Conservation (phyloP, 2,329 filamentous ascomycete genomes). For the Penicillium sclerotigenum region DNA sequence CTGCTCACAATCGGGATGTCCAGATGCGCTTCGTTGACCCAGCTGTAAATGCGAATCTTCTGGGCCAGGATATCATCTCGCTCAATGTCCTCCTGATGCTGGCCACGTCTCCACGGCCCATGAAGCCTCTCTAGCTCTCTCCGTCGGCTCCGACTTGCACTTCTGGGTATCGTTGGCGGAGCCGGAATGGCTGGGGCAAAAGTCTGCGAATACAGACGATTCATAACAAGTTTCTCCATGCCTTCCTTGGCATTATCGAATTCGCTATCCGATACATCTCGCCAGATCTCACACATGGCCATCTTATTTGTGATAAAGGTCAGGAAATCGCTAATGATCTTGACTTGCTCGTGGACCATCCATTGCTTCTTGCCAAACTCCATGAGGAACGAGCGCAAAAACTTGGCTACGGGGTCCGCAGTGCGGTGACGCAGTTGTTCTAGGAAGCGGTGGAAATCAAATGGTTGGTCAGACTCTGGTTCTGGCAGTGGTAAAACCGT, state of each 20-base stretch:
- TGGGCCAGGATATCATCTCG: slow-evolving; percentile 93
- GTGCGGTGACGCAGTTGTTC: slow-evolving; percentile 95
- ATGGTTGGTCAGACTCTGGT: slow-evolving; percentile 80
- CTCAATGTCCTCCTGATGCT: slow-evolving; percentile 97
- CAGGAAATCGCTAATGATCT: slow-evolving; percentile 95
- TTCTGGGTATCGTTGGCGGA: slow-evolving; percentile 63
- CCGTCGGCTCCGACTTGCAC: slow-evolving; percentile 61
- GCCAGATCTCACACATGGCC: slow-evolving; percentile 95
- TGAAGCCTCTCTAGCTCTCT: slow-evolving; percentile 66
- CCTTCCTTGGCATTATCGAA: slow-evolving; percentile 98
- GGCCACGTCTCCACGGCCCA: slow-evolving; percentile 81
- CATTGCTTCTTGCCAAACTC: slow-evolving; percentile 98
- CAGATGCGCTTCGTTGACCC: slow-evolving; percentile 88
- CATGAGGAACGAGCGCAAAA: slow-evolving; percentile 86
- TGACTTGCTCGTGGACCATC: slow-evolving; percentile 99
- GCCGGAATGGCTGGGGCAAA: slow-evolving; percentile 91
- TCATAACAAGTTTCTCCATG: slow-evolving; percentile 99
- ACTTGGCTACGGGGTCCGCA: slow-evolving; percentile 95
- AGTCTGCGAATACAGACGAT: slow-evolving; percentile 88
- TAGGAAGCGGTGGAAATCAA: slow-evolving; percentile 95
- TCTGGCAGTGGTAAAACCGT: slow-evolving; percentile 64
- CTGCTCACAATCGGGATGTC: slow-evolving; percentile 84
- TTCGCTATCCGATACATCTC: slow-evolving; percentile 89
- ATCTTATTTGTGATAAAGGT: slow-evolving; percentile 98
- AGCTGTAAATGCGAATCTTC: slow-evolving; percentile 95